These are phyloP conservation scores for Psilocybe subaeruginosa DNA, from an alignment of 768 basidiomycete species.

Conservation along the genomic window DNA sequence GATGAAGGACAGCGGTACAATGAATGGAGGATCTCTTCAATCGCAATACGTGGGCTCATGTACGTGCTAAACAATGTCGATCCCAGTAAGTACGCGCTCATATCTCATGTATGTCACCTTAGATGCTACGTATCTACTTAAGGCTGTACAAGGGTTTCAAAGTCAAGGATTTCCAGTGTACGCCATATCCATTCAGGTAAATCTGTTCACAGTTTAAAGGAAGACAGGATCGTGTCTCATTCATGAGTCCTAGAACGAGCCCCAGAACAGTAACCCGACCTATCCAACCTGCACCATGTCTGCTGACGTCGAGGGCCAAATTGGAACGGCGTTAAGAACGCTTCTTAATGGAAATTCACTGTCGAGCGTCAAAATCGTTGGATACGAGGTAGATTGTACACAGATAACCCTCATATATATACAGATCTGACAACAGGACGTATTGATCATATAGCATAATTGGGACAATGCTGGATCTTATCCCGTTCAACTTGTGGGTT, in stretches of 20 bases:
- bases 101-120: neutral
- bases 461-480: constrained; percentile 71
- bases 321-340: constrained; percentile 56
- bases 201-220: neutral
- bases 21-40: constrained; percentile 66
- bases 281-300: constrained; percentile 69
- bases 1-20: constrained; percentile 73
- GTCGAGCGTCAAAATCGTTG: constrained; percentile 61
- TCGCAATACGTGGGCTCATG: constrained; percentile 50
- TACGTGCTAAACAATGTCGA: constrained; percentile 31
- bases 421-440: no score
- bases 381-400: constrained; percentile 35
- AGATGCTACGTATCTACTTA: constrained; percentile 78
- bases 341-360: constrained; percentile 69
- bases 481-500: constrained; percentile 49
- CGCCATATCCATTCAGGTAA: constrained; percentile 60
- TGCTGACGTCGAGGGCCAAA: constrained; percentile 56
- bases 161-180: constrained; percentile 62
- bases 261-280: constrained; percentile 60
- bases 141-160: constrained; percentile 70
- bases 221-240: no score
- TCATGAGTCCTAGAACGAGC: constrained; percentile 41
- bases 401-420: no score
- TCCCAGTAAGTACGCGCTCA: neutral
- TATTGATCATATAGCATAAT: constrained; percentile 52